These are phyloP conservation scores for Lentinula sp. DNA, from an alignment of 768 basidiomycete genomes.

Conservation along the genomic window DNA sequence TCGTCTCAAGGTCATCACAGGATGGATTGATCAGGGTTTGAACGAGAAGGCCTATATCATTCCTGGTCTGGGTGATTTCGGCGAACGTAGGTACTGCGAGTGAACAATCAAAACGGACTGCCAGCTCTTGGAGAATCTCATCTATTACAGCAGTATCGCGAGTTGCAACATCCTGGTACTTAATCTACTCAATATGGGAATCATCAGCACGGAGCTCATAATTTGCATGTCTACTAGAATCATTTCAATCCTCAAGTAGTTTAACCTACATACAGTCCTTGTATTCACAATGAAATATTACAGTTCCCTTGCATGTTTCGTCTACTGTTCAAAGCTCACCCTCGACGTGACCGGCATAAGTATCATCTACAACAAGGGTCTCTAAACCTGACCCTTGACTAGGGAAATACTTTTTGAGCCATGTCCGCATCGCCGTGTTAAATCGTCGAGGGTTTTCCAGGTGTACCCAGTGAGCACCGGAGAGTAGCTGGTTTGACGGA, in stretches of 20 bases:
- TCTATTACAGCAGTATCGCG: too few species aligned
- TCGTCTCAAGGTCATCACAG: constrained; percentile 77
- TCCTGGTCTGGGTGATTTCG: constrained; percentile 96
- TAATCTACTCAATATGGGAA: not conserved
- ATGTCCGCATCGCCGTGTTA: constrained; percentile 45
- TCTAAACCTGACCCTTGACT: not conserved
- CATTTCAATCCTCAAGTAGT: too few species aligned
- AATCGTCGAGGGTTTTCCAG: constrained; percentile 50
- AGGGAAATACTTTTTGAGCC: constrained; percentile 31
- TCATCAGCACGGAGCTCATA: not conserved
- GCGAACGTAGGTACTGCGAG: constrained; percentile 65
- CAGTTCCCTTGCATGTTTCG: too few species aligned
- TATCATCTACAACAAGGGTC: not conserved
- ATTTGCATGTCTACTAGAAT: not conserved
- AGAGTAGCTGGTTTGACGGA: constrained; percentile 31
- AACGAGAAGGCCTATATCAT: constrained; percentile 90
- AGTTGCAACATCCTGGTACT: not conserved
- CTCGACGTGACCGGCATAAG: not conserved
- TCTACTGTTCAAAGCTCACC: not conserved
- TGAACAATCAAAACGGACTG: not conserved
- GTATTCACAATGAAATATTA: too few species aligned
- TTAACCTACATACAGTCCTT: too few species aligned
- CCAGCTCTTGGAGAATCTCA: not conserved
- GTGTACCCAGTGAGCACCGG: constrained; percentile 64
- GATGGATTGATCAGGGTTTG: constrained; percentile 91